Percentiles rank a stretch among this genome's conserved stretches.
phyloP scores from a whole-genome alignment of 352 stramenopile genomes.

The Phytopythium ostracodes region DNA sequence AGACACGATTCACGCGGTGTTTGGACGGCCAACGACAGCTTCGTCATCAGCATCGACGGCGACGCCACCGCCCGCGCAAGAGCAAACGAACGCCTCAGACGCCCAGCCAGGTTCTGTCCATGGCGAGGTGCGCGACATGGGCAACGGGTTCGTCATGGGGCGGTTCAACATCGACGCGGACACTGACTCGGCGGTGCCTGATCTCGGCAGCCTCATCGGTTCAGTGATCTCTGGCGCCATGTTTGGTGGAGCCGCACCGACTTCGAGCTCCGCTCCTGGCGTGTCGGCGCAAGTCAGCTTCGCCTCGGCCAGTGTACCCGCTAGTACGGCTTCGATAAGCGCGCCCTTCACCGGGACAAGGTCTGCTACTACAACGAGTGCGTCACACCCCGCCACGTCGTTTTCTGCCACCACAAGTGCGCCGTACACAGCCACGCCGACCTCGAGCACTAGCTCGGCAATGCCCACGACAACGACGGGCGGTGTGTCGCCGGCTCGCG shows the following conservation, averaged over 20 bases:
- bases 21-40: slow-evolving; percentile 9
- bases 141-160: slow-evolving; percentile 1
- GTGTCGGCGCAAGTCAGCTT: neutral
- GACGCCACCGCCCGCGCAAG: neutral
- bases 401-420: neutral
- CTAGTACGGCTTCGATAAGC: neutral
- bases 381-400: neutral
- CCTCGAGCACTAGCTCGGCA: neutral
- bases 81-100: neutral
- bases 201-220: neutral
- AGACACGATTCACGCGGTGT: slow-evolving; percentile 42
- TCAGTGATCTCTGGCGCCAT: neutral
- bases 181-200: neutral
- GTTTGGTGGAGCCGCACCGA: neutral
- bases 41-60: neutral
- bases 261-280: neutral
- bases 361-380: neutral
- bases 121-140: neutral
- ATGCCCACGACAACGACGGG: neutral
- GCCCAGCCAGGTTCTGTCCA: neutral
- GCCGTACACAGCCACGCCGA: neutral
- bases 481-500: neutral
- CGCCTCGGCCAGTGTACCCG: neutral
- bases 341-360: neutral
- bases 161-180: neutral